A percentile compares a stretch with the other conserved stretches of the same genome.
Evolutionary conservation across 768 basidiomycete genomes (phyloP).

Genomic region (Pleurotus salmoneostramineus): DNA sequence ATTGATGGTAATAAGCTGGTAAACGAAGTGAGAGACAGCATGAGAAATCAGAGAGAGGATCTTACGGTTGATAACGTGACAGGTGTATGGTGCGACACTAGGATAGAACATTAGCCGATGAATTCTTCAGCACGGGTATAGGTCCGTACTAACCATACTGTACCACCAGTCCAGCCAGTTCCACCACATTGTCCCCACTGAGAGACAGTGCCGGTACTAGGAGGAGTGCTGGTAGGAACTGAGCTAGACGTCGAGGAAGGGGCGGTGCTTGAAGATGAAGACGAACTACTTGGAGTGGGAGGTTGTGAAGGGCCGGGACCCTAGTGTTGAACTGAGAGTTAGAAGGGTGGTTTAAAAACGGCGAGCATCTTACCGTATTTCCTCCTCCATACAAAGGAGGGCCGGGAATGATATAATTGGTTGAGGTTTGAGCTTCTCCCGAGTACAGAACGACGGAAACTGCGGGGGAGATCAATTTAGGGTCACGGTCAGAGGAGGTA

Average conservation of each 20-base stretch:
- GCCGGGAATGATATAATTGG: conserved; percentile 38
- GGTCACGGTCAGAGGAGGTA: conserved; percentile 4
- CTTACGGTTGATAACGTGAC: conserved; percentile 29
- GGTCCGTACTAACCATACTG: conserved; percentile 26
- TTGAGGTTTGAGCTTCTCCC: conserved; percentile 30
- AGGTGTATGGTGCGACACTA: conserved; percentile 32
- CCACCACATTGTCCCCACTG: conserved; percentile 43
- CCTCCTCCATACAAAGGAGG: conserved; percentile 39
- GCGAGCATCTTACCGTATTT: too few species aligned
- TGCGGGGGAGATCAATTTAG: conserved; percentile 11
- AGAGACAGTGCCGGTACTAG: conserved; percentile 23
- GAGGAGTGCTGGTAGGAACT: conserved; percentile 10
- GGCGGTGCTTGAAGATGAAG: conserved; percentile 12
- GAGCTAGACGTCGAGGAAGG: conserved; percentile 16
- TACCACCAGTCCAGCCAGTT: conserved; percentile 31
- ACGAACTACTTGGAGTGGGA: not conserved
- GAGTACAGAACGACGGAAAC: conserved; percentile 38
- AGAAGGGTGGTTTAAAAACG: too few species aligned
- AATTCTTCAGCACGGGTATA: not conserved
- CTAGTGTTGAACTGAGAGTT: conserved; percentile 1
- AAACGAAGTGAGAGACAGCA: too few species aligned
- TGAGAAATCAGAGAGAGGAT: too few species aligned
- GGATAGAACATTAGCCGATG: not conserved
- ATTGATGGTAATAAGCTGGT: too few species aligned
- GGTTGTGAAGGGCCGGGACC: conserved; percentile 14